Percentiles rank a stretch among this genome's conserved stretches.
phyloP scores from a whole-genome alignment of 768 basidiomycete genomes.

The Podaxis rugospora region DNA sequence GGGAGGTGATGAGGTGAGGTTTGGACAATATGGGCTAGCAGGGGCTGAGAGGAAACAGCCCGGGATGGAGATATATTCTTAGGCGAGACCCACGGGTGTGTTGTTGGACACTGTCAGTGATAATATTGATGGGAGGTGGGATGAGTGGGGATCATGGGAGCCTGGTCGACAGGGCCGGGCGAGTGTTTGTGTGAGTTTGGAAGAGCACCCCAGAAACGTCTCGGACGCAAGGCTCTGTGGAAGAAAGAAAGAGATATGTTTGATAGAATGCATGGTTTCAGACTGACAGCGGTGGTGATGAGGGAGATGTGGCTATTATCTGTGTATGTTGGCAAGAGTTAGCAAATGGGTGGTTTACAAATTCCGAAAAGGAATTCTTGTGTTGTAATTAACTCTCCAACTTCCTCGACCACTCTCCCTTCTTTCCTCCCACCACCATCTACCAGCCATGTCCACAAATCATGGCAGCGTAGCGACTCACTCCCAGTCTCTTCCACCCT shows the following conservation, averaged over 20 bases:
- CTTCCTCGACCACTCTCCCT: constrained; percentile 9
- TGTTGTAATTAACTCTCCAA: constrained; percentile 8
- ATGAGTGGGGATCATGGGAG: constrained; percentile 1
- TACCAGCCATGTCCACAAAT: constrained; percentile 38
- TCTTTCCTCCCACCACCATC: constrained; percentile 10
- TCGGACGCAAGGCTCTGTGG: background rate
- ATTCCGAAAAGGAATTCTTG: background rate
- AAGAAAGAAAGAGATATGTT: background rate
- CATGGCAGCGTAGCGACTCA: constrained; percentile 39
- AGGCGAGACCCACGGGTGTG: constrained; percentile 1
- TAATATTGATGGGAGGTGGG: background rate
- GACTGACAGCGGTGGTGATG: constrained; percentile 9
- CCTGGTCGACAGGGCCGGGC: background rate
- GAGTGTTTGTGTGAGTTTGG: background rate
- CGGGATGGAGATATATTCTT: constrained; percentile 1
- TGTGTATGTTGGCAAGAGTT: background rate
- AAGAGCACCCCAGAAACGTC: background rate
- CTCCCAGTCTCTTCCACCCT: constrained; percentile 70
- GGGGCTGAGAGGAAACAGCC: constrained; percentile 8
- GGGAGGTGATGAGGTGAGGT: background rate
- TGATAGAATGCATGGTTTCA: background rate
- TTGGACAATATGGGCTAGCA: background rate
- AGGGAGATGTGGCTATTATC: background rate
- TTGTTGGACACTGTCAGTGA: constrained; percentile 1
- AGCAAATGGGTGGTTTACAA: background rate